Evolutionary conservation across 2,329 filamentous ascomycete genomes (phyloP).

Genomic region (Gaeumannomyces tritici): DNA sequence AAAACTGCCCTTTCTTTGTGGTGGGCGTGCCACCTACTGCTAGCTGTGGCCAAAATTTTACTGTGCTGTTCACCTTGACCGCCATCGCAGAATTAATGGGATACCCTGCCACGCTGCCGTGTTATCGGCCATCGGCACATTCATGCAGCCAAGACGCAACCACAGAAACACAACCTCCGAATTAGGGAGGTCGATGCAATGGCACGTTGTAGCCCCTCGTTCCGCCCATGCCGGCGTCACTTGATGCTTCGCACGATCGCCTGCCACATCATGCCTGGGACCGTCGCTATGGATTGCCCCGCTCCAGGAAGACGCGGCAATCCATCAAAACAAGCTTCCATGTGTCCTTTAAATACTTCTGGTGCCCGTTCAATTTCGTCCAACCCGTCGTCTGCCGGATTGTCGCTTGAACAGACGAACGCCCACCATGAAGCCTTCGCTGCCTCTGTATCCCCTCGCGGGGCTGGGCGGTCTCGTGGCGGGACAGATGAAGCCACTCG

Average conservation of each 20-base stretch:
- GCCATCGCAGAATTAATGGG: too few relatives aligned
- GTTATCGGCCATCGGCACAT: not conserved
- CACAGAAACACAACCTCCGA: not conserved
- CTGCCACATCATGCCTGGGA: too few relatives aligned
- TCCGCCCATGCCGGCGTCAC: not conserved
- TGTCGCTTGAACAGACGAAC: not conserved
- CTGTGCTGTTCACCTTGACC: too few relatives aligned
- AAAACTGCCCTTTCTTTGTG: too few relatives aligned
- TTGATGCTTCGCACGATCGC: not conserved
- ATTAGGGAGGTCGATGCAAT: not conserved
- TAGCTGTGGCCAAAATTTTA: too few relatives aligned
- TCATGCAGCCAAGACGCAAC: not conserved
- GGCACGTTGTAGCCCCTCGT: not conserved
- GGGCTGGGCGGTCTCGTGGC: not conserved
- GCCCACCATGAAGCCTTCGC: not conserved
- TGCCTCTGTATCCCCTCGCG: not conserved
- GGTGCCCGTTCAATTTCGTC: not conserved
- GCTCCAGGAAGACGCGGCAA: not conserved
- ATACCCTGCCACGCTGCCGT: too few relatives aligned
- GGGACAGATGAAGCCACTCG: not conserved
- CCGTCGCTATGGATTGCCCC: not conserved
- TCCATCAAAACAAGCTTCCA: too few relatives aligned
- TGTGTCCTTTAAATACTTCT: not conserved
- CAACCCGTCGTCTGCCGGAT: not conserved
- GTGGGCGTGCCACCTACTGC: too few relatives aligned